Evolutionary conservation across 768 basidiomycete genomes (phyloP), one percentile per base, ranked within the genome.

Genomic region (Lactarius deliciosus): DNA sequence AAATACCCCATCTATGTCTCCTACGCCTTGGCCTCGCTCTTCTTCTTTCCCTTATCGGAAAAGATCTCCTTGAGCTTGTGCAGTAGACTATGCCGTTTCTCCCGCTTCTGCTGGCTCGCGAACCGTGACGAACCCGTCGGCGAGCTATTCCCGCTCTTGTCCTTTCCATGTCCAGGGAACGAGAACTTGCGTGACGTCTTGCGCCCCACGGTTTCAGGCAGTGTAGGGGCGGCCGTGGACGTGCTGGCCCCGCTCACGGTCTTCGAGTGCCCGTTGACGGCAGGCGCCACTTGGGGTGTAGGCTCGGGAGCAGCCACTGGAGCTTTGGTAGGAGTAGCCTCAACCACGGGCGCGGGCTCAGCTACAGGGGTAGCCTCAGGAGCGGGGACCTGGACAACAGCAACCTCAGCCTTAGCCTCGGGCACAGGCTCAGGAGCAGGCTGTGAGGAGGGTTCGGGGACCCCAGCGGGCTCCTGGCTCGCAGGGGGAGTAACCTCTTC

Each of bases 41-140:
- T 63, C 55, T 66, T 61, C 61, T 68, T 63, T 28, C 61, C 66
- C 47, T 69, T 69, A 13, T 69, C 69, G 8, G 30, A n/a, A 53
- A 71, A 71, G 15, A 71, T 64, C 56, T 69, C 70, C 63, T 69
- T 71, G 57, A 71, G 43, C 53, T 64, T 71, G 6, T 63, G 65
- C 22, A 71, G 55, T 1, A 71, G 8, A 65, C 68, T 71, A 16
- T 57, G 45, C 62, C 70, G 70, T 54, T 69, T 71, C 57, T 69
- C 64, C 18, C 68, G 70, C 38, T 69, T 68, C 53, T 63, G 61
- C 16, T 47, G 64, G 40, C 64, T 70, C 36, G 69, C 57, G 43
- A 66, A 60, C 25, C 70, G 64, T 36, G 68, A 62, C 18, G 70
- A 63, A 22, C 57, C 41, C 15, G 68, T 57, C n/a, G 69, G 66